These are phyloP conservation scores for Solanum verrucosum DNA, from an alignment of 257 asterid species.

Conservation along the genomic window DNA sequence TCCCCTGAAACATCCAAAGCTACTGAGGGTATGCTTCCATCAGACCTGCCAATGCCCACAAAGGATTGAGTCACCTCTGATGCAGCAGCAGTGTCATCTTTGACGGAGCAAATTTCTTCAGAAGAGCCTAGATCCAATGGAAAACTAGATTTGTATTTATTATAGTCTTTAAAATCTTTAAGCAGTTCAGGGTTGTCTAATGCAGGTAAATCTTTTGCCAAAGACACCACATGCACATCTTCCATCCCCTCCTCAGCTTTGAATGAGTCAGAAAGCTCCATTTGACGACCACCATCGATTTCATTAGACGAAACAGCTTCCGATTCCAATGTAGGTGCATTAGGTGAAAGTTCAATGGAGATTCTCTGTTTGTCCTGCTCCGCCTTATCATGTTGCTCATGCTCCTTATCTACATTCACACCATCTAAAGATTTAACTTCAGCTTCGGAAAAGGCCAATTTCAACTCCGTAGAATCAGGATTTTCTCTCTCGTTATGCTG, in stretches of 20 bases:
- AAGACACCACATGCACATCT: conserved; percentile 6
- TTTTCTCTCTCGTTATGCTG: not conserved
- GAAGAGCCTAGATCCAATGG: conserved; percentile 17
- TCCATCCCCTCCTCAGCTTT: not conserved
- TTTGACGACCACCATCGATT: not conserved
- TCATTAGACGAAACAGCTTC: conserved; percentile 11
- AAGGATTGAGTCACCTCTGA: conserved; percentile 11
- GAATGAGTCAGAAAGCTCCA: not conserved
- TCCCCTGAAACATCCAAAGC: conserved; percentile 6
- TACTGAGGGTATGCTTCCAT: conserved; percentile 10
- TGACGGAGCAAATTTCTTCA: conserved; percentile 15
- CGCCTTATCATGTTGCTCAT: conserved; percentile 12
- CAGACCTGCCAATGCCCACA: conserved; percentile 5
- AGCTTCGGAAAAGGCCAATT: not conserved
- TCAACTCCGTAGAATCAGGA: not conserved
- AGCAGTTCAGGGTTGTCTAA: conserved; percentile 8
- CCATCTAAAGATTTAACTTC: conserved; percentile 10
- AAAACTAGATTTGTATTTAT: conserved; percentile 11
- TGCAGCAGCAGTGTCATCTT: conserved; percentile 7
- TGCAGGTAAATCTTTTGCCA: conserved; percentile 3
- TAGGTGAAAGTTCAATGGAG: conserved; percentile 14
- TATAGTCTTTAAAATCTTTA: conserved; percentile 20
- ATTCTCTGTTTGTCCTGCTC: conserved; percentile 15
- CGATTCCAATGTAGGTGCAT: conserved; percentile 10
- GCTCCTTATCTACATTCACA: conserved; percentile 7